Evolutionary conservation across 805 yeast genomes (phyloP), one percentile per base, ranked within the genome.

Genomic region (Danielozyma ontarioensis): DNA sequence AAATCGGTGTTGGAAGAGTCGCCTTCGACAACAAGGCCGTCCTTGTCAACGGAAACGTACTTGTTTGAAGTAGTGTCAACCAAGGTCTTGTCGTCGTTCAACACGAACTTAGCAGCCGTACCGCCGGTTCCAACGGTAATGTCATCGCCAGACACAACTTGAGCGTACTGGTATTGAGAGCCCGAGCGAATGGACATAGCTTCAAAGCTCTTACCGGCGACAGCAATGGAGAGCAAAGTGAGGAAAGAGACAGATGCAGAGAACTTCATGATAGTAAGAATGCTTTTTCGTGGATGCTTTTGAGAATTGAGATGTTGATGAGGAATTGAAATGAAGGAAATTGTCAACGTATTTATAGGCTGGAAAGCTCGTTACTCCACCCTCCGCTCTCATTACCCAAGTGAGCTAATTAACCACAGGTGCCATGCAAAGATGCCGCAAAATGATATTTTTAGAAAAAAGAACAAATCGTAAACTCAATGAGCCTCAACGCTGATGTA

Each of bases 131-230:
- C 48, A 7, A 33, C 29, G 35, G 34, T 31, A 13, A 36, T 33
- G 8, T 40, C 22, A 18, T 27, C 30, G 11, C 34, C 34, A 5
- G 38, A 15, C 17, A 29, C 25, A 21, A 37, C 28, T 17, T 36
- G 25, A 32, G 31, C 21, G 40, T 48, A 53, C 25, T 56, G 62
- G 46, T 43, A 50, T 6, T 28, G 33, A 7, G 58, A 43, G 8
- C 57, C 62, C 6, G 60, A 55, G 27, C 48, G 46, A 23, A 55
- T 50, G 22, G 48, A 36, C 19, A 51, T 32, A 13, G 50, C 40
- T 17, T 38, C 29, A 34, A 55, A 43, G 13, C 44, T 33, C 32
- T 40, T 42, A 8, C 50, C 54, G 13, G 60, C 55, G 17, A 47
- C 33, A 19, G 57, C 59, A 25, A 51, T 34, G 35, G 57, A 44